Evolutionary conservation across 345 rosid genomes (phyloP).

Genomic region (Corchorus olitorius): DNA sequence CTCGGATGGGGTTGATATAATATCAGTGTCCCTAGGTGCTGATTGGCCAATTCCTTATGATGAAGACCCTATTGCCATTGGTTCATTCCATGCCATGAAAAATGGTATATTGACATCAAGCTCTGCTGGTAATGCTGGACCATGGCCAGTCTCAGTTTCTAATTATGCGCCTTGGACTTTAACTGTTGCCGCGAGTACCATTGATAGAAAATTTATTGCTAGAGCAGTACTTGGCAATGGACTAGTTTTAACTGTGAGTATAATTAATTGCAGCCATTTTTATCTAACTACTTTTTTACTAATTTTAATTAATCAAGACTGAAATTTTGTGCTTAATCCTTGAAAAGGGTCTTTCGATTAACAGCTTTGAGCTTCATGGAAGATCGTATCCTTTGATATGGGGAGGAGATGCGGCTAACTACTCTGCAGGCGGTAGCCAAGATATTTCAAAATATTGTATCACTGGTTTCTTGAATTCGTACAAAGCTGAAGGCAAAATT

Average conservation of each 20-base stretch:
- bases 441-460: conserved; percentile 24
- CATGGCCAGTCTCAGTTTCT: conserved; percentile 1
- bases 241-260: conserved; percentile 27
- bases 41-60: neutral
- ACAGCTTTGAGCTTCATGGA: conserved; percentile 27
- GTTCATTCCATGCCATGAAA: conserved; percentile 41
- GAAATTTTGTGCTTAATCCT: neutral
- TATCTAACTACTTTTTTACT: neutral
- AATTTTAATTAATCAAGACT: neutral
- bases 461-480: conserved; percentile 27
- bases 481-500: conserved; percentile 29
- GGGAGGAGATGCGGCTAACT: conserved; percentile 42
- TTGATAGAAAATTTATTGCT: conserved; percentile 36
- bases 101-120: conserved; percentile 33
- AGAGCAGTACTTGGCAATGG: conserved; percentile 43
- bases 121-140: conserved; percentile 37
- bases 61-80: conserved; percentile 30
- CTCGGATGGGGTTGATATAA: conserved; percentile 24
- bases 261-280: neutral
- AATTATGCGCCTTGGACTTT: conserved; percentile 43
- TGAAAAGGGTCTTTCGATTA: conserved; percentile 32
- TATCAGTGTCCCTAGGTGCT: conserved; percentile 24
- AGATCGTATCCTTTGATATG: conserved; percentile 32
- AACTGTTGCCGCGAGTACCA: conserved; percentile 41
- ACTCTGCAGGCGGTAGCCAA: conserved; percentile 27